A percentile compares a stretch with the other conserved stretches of the same genome.
These are phyloP conservation scores for Akebia trifoliata DNA, from an alignment of 164 flowering plant species.

Conservation along the genomic window DNA sequence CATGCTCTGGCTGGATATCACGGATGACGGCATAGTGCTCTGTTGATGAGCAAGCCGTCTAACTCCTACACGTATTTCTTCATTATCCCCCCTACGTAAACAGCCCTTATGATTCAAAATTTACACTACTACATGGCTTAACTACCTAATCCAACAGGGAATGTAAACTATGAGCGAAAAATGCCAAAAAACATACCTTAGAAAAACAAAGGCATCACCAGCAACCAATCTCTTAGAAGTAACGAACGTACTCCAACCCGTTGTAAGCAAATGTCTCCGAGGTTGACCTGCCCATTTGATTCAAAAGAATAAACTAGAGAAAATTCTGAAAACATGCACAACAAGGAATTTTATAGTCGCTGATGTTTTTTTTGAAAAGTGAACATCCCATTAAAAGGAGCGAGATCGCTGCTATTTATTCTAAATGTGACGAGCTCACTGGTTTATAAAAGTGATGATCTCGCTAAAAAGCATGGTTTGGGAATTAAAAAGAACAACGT, in stretches of 20 bases:
- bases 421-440: no score
- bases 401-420: no score
- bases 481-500: background rate
- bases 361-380: no score
- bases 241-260: constrained; percentile 97
- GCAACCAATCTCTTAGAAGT: constrained; percentile 85
- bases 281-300: constrained; percentile 67
- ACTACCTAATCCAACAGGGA: background rate
- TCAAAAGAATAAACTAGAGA: background rate
- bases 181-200: constrained; percentile 43
- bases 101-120: constrained; percentile 1
- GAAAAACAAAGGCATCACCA: constrained; percentile 90
- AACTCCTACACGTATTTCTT: constrained; percentile 81
- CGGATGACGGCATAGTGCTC: constrained; percentile 78
- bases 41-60: constrained; percentile 63
- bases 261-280: constrained; percentile 87
- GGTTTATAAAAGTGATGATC: no score
- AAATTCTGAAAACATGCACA: no score
- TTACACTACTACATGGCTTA: background rate
- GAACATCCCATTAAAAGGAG: no score
- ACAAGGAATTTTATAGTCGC: no score
- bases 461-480: no score
- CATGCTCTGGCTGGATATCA: constrained; percentile 87
- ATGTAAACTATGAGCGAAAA: background rate
- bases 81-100: constrained; percentile 65